Conservation (phyloP, 176 grass and related monocot species). For the Zea mays region Zm-B73-REFERENCE-NAM-5.0 NC_050097.1:6677501-6678000, state of each 20-base stretch:
- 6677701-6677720: not conserved
- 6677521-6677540: slow-evolving; percentile 82
- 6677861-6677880: slow-evolving; percentile 29
- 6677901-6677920: slow-evolving; percentile 10
- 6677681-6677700: not conserved
- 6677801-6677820: not conserved
- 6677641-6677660: slow-evolving; percentile 16
- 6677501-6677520: slow-evolving; percentile 58
- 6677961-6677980: slow-evolving; percentile 89
- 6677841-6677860: not conserved
- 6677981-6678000: slow-evolving; percentile 87
- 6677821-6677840: slow-evolving; percentile 24
- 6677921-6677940: not conserved
- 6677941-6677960: slow-evolving; percentile 63
- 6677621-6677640: slow-evolving; percentile 40
- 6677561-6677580: slow-evolving; percentile 53
- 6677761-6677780: not conserved
- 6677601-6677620: slow-evolving; percentile 89
- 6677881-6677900: slow-evolving; percentile 16
- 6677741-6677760: slow-evolving; percentile 1
- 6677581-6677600: slow-evolving; percentile 57
- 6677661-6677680: not conserved
- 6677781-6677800: not conserved
- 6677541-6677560: slow-evolving; percentile 71
- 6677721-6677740: not conserved